Percentiles rank a stretch among this genome's conserved stretches.
phyloP scores from a whole-genome alignment of 306 rosid genomes.

The Prunus campanulata region DNA sequence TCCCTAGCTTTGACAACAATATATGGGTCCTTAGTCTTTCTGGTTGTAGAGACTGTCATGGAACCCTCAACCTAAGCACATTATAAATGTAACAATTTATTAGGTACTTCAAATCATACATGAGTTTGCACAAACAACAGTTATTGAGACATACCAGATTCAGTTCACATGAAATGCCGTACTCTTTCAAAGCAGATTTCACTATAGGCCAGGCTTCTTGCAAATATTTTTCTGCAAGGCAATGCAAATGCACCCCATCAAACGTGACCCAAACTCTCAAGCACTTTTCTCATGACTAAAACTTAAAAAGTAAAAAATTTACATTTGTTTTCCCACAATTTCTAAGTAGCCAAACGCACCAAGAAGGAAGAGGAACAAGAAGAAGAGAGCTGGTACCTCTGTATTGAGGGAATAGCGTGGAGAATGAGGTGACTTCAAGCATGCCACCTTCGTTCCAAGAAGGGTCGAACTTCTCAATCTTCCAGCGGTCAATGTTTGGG shows the following conservation, averaged over 20 bases:
- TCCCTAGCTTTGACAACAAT: conserved; percentile 86
- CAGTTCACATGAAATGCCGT: conserved; percentile 55
- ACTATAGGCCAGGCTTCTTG: conserved; percentile 74
- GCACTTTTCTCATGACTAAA: background rate
- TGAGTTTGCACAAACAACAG: background rate
- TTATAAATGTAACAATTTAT: background rate
- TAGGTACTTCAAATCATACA: background rate
- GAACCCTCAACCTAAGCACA: conserved; percentile 70
- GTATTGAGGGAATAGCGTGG: conserved; percentile 86
- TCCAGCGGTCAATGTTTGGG: conserved; percentile 85
- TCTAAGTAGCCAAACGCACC: background rate
- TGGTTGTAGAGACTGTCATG: conserved; percentile 91
- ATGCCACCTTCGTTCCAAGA: conserved; percentile 88
- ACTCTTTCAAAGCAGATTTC: conserved; percentile 60
- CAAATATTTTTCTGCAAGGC: conserved; percentile 60
- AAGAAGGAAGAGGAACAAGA: background rate
- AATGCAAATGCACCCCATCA: too few relatives aligned
- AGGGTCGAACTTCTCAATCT: conserved; percentile 70
- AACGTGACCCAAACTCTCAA: background rate
- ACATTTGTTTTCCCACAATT: background rate
- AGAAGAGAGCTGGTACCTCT: conserved; percentile 27
- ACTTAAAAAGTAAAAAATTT: background rate
- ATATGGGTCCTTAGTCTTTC: conserved; percentile 82
- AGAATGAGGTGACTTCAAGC: conserved; percentile 84
- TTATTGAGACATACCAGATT: conserved; percentile 49